Conservation (phyloP, 306 rosid genomes). For the Fragaria iinumae region DNA sequence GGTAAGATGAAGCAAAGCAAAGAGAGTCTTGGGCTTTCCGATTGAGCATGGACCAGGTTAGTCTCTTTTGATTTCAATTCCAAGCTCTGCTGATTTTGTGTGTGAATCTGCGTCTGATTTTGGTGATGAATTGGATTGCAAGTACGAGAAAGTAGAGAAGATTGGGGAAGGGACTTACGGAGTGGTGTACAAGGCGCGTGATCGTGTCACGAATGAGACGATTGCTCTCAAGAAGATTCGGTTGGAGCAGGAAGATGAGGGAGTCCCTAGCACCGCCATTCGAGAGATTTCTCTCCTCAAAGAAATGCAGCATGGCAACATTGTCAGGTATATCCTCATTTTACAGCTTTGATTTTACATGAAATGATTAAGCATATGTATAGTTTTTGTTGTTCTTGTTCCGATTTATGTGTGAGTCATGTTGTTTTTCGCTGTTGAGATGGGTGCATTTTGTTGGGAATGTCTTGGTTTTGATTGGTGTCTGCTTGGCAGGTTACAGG, state of each 20-base stretch:
- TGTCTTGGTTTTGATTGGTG: slow-evolving; percentile 22
- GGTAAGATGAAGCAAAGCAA: not conserved
- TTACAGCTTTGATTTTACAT: not conserved
- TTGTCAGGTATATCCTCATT: slow-evolving; percentile 55
- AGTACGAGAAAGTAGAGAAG: slow-evolving; percentile 91
- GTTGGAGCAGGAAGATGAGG: slow-evolving; percentile 89
- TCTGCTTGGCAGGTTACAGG: slow-evolving; percentile 69
- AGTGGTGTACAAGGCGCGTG: slow-evolving; percentile 92
- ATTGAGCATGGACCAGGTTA: not conserved
- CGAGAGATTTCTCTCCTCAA: slow-evolving; percentile 86
- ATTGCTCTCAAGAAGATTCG: slow-evolving; percentile 91
- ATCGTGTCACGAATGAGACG: slow-evolving; percentile 70
- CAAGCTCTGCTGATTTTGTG: not conserved
- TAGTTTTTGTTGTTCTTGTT: not conserved
- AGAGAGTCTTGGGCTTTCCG: not conserved
- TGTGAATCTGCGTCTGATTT: not conserved
- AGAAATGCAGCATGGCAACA: slow-evolving; percentile 90
- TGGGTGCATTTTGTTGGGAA: too few species aligned
- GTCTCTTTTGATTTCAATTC: not conserved
- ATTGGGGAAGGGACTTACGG: slow-evolving; percentile 94
- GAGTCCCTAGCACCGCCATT: slow-evolving; percentile 90
- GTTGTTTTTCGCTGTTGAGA: not conserved
- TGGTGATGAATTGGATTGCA: slow-evolving; percentile 31
- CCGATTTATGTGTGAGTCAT: not conserved
- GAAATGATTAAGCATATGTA: not conserved